phyloP scores from a whole-genome alignment of 2,329 filamentous ascomycete species.

The Fusarium hainanense region DNA sequence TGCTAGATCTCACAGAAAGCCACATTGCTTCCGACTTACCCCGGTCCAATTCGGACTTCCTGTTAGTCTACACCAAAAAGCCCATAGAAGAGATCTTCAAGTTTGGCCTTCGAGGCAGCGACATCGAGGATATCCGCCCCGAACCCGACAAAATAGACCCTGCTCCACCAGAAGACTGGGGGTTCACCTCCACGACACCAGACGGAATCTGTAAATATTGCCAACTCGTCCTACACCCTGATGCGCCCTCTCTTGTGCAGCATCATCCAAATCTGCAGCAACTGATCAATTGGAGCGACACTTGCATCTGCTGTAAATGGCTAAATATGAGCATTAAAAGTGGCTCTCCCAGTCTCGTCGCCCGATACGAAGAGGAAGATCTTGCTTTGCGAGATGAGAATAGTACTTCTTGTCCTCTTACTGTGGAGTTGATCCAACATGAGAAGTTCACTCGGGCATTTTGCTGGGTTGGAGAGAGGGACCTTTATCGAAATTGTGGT shows the following conservation, averaged over 20 bases:
- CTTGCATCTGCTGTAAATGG: conserved; percentile 9
- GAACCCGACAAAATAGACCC: neutral
- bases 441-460: neutral
- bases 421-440: neutral
- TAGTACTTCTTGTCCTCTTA: neutral
- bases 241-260: neutral
- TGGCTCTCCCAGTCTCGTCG: neutral
- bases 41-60: neutral
- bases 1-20: fast-evolving
- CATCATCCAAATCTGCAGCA: neutral
- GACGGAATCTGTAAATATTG: conserved; percentile 16
- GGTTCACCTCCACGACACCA: neutral
- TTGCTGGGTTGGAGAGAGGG: neutral
- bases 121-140: conserved; percentile 3
- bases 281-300: neutral
- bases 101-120: neutral
- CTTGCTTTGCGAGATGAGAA: neutral
- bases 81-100: neutral
- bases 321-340: conserved; percentile 1
- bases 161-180: neutral
- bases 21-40: neutral
- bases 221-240: neutral
- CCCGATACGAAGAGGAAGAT: neutral
- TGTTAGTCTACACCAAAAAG: neutral
- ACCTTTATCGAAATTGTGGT: neutral